phyloP scores from a whole-genome alignment of 1,284 basidiomycete species.

The Rhodotorula sp. region DNA sequence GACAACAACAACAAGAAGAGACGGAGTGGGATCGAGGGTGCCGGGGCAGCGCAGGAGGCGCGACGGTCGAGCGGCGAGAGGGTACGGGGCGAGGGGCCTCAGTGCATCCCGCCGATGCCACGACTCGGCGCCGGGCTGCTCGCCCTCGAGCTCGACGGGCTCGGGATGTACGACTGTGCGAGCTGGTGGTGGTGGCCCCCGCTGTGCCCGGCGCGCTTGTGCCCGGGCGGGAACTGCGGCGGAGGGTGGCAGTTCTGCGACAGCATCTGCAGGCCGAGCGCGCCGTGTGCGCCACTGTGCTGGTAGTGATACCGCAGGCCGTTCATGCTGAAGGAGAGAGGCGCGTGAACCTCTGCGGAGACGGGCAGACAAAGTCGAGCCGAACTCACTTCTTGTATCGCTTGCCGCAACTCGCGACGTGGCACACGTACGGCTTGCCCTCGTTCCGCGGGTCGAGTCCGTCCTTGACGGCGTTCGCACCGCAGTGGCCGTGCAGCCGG shows the following conservation, averaged over 20 bases:
- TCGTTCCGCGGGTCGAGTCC: conserved; percentile 68
- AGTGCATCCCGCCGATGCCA: conserved; percentile 4
- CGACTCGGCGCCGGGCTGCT: conserved; percentile 9
- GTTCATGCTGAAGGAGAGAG: conserved; percentile 65
- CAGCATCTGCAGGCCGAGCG: conserved; percentile 77
- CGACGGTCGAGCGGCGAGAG: neutral
- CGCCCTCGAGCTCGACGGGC: conserved; percentile 9
- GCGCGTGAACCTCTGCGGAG: neutral
- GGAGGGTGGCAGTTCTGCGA: conserved; percentile 72
- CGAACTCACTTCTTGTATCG: conserved; percentile 77
- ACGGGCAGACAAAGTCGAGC: too few species aligned
- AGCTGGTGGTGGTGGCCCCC: conserved; percentile 18
- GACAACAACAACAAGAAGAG: neutral
- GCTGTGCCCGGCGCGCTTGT: conserved; percentile 26
- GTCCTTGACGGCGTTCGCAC: conserved; percentile 75
- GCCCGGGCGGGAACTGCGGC: conserved; percentile 45
- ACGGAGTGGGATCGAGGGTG: neutral
- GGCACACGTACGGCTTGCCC: conserved; percentile 80
- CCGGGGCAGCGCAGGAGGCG: neutral
- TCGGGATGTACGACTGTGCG: conserved; percentile 16
- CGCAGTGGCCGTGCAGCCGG: conserved; percentile 89
- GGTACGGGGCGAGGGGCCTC: too few species aligned
- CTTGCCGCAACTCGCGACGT: conserved; percentile 78
- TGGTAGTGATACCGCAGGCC: conserved; percentile 92
- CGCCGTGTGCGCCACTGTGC: conserved; percentile 92